Evolutionary conservation across 2,329 filamentous ascomycete species (phyloP).

Genomic region (Calonectria multiphialidica): DNA sequence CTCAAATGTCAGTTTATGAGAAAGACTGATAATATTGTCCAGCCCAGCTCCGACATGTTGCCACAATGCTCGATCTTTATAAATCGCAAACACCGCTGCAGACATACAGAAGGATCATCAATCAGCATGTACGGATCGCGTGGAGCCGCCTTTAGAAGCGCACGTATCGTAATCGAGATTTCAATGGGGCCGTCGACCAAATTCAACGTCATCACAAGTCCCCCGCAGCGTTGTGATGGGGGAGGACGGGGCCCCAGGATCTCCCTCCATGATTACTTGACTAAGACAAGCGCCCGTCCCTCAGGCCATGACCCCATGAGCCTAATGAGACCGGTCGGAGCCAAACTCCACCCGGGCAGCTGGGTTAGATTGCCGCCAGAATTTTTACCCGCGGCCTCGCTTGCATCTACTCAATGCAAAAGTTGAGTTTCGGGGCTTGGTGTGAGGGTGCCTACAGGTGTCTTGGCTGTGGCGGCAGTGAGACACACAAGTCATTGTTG

Average conservation of each 20-base stretch:
- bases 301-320: constrained; percentile 16
- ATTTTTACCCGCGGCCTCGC: not conserved
- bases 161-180: constrained; percentile 37
- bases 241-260: constrained; percentile 40
- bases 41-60: not conserved
- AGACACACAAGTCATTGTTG: not conserved
- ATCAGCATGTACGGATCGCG: not conserved
- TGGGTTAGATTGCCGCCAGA: constrained; percentile 7
- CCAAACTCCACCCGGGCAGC: not conserved
- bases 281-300: constrained; percentile 19
- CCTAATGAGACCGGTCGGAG: not conserved
- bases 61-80: constrained; percentile 30
- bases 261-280: constrained; percentile 22
- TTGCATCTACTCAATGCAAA: not conserved
- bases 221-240: constrained; percentile 16
- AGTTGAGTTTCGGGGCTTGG: not conserved
- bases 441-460: not conserved
- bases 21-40: constrained; percentile 14
- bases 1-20: not conserved
- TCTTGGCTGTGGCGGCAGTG: not conserved
- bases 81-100: constrained; percentile 15
- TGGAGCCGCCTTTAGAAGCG: constrained; percentile 42
- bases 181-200: constrained; percentile 29
- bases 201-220: constrained; percentile 37
- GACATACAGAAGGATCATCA: constrained; percentile 18